A percentile compares a stretch with the other conserved stretches of the same genome.
Evolutionary conservation across 2,329 filamentous ascomycete species (phyloP).

Genomic region (Phaeosphaeria sp.): DNA sequence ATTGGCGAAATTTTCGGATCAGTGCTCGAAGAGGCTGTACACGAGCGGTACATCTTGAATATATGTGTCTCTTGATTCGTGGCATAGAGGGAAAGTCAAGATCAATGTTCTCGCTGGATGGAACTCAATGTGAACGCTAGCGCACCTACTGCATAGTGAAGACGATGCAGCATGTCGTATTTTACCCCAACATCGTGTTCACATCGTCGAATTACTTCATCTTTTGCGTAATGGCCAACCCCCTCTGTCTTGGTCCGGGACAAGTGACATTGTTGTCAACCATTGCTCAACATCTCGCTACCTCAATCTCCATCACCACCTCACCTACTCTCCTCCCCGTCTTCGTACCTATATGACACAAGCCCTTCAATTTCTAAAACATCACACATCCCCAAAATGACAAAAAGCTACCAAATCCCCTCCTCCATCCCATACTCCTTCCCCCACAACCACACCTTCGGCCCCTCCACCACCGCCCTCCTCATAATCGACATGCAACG

Average conservation of each 20-base stretch:
- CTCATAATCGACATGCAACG: slow-evolving; percentile 65
- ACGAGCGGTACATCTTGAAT: no score
- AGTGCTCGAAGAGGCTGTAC: no score
- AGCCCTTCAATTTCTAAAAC: no score
- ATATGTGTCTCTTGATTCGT: no score
- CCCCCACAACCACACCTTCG: slow-evolving; percentile 51
- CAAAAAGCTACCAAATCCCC: slow-evolving; percentile 23
- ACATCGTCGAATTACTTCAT: neutral
- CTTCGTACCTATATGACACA: no score
- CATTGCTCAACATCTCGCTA: neutral
- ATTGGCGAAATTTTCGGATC: neutral
- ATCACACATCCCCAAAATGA: neutral
- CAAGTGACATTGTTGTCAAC: neutral
- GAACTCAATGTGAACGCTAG: neutral
- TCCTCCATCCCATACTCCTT: slow-evolving; percentile 49
- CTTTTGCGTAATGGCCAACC: neutral
- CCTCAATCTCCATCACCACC: neutral
- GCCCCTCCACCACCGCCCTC: slow-evolving; percentile 55
- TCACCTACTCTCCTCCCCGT: neutral
- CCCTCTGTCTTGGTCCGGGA: no score
- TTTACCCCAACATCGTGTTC: neutral
- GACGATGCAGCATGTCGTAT: neutral
- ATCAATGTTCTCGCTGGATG: neutral
- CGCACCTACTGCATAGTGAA: neutral
- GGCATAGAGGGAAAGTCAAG: neutral